Conservation (phyloP, 768 basidiomycete species). For the Cantharellus cinnabarinus region DNA sequence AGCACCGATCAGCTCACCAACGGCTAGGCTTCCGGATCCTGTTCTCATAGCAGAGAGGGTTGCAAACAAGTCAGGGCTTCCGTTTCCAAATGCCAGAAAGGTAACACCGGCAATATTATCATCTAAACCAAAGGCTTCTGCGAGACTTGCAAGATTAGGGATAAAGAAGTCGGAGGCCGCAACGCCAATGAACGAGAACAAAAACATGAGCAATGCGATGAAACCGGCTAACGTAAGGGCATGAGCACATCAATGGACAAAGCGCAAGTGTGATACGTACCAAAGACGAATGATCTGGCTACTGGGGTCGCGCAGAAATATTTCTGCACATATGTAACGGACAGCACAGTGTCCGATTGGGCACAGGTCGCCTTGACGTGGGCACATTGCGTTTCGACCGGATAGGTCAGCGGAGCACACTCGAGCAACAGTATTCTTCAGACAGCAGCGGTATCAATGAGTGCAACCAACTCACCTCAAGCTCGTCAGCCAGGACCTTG, state of each 20-base stretch:
- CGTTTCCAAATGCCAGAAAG: slow-evolving; percentile 91
- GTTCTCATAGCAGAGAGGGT: slow-evolving; percentile 85
- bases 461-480: background rate
- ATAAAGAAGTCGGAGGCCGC: slow-evolving; percentile 95
- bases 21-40: slow-evolving; percentile 69
- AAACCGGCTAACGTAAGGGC: slow-evolving; percentile 21
- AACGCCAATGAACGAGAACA: slow-evolving; percentile 81
- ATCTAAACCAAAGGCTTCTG: slow-evolving; percentile 64
- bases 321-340: slow-evolving; percentile 41
- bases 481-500: background rate
- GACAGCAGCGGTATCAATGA: background rate
- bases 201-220: slow-evolving; percentile 64
- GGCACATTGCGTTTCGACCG: slow-evolving; percentile 35
- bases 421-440: slow-evolving; percentile 12
- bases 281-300: slow-evolving; percentile 38
- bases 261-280: slow-evolving; percentile 1
- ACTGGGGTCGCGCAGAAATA: slow-evolving; percentile 49
- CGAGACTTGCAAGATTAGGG: slow-evolving; percentile 82
- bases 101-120: slow-evolving; percentile 95
- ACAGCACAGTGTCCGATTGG: slow-evolving; percentile 39
- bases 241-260: background rate
- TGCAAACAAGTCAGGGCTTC: slow-evolving; percentile 88
- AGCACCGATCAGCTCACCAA: slow-evolving; percentile 89
- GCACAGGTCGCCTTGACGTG: slow-evolving; percentile 43
- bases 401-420: slow-evolving; percentile 47